phyloP scores from a whole-genome alignment of 306 rosid genomes.

The Benincasa hispida region DNA sequence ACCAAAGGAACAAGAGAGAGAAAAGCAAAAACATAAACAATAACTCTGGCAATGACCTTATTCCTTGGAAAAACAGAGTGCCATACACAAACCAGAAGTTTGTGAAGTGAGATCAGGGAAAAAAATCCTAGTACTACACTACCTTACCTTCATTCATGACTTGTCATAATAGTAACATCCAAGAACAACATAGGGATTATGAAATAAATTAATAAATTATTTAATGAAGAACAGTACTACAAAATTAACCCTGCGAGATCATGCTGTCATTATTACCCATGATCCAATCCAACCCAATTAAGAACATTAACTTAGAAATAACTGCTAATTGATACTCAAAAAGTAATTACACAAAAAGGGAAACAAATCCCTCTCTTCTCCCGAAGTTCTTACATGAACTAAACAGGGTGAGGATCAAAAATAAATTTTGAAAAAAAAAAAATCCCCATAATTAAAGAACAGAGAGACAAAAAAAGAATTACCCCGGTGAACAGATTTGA shows the following conservation, averaged over 20 bases:
- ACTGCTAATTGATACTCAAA: neutral
- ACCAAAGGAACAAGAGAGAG: neutral
- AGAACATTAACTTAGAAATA: neutral
- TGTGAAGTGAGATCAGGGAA: neutral
- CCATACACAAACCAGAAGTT: neutral
- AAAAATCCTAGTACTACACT: no score
- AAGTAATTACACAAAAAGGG: neutral
- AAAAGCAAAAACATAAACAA: neutral
- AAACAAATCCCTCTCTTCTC: neutral
- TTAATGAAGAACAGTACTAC: no score
- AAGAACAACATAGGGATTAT: no score
- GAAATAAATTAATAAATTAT: no score
- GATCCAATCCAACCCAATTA: neutral
- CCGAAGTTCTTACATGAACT: conserved; percentile 1
- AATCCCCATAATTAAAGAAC: neutral
- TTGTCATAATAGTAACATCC: no score
- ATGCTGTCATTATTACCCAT: conserved; percentile 4
- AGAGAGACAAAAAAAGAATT: neutral
- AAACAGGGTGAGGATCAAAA: neutral
- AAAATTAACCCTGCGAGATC: neutral
- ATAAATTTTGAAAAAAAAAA: neutral
- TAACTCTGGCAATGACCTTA: neutral
- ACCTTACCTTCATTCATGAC: no score
- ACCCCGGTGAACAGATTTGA: conserved; percentile 82
- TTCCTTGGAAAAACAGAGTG: neutral